Evolutionary conservation across 345 rosid genomes (phyloP), one percentile per base, ranked within the genome.

Genomic region (Clausena lansium): DNA sequence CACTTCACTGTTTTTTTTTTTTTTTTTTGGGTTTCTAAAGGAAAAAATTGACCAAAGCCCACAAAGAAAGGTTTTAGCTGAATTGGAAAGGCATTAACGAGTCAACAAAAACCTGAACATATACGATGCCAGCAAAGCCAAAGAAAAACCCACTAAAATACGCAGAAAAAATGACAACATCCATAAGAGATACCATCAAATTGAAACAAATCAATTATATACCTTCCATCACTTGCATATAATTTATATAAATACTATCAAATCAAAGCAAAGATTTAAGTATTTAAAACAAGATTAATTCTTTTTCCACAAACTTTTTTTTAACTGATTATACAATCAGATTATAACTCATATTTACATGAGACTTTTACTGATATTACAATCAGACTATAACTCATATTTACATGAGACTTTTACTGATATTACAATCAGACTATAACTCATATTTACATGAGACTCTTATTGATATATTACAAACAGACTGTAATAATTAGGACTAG

Each of bases 31-130:
- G n/a, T n/a, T n/a, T n/a, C n/a, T n/a, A n/a, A 10, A 41, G 11
- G 17, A 45, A 45, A 45, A 11, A 45, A 0, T 45, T 45, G 4
- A 11, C 60, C 60, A 54, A 33, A 58, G 36, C 15, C 66, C 57
- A 22, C 38, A 35, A 58, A 19, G 38, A 27, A 39, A 58, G 41
- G 52, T 70, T 54, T 62, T 62, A 30, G 82, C 68, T 78, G 84
- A 82, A 75, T 70, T 74, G 81, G 84, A 80, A 80, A 36, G 54
- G 75, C 81, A 82, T 65, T 74, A 80, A 17, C 8, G 52, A 80
- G 78, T 82, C 81, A 85, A 79, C 72, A 69, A 63, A 67, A 63
- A 64, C 50, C 39, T 47, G 67, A 47, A 45, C 4, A 35, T 19
- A 9, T 8, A 19, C 67, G 77, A 69, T 66, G 84, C 73, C 78